A percentile compares a stretch with the other conserved stretches of the same genome.
Conservation (phyloP, 257 asterid genomes). For the Ilex aquifolium region DNA sequence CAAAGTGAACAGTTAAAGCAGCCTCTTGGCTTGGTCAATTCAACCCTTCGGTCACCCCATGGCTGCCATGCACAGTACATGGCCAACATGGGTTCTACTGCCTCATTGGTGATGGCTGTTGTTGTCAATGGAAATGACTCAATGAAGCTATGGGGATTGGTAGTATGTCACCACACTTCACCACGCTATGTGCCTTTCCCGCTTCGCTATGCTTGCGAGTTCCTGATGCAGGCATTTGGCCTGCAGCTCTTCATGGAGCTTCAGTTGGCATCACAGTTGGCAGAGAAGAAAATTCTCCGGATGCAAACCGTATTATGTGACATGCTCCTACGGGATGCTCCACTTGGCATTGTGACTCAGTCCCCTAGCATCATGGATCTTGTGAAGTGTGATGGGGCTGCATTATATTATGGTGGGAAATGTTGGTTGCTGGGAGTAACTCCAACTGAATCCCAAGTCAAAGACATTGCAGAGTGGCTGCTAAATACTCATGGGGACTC, state of each 20-base stretch:
- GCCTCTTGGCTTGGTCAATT: slow-evolving; percentile 56
- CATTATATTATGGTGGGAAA: slow-evolving; percentile 40
- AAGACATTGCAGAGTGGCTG: slow-evolving; percentile 46
- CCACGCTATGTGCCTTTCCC: slow-evolving; percentile 49
- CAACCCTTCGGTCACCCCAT: slow-evolving; percentile 58
- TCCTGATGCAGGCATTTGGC: slow-evolving; percentile 49
- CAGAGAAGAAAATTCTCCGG: slow-evolving; percentile 44
- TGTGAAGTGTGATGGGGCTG: slow-evolving; percentile 68
- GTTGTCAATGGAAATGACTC: slow-evolving; percentile 27
- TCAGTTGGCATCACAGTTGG: slow-evolving; percentile 41
- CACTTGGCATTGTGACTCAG: slow-evolving; percentile 44
- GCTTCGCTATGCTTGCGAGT: slow-evolving; percentile 52
- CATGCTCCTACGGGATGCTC: slow-evolving; percentile 56
- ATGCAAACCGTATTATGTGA: slow-evolving; percentile 55
- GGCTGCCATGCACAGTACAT: slow-evolving; percentile 49
- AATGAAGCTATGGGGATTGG: slow-evolving; percentile 59
- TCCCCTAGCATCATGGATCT: slow-evolving; percentile 63
- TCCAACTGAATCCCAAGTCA: slow-evolving; percentile 47
- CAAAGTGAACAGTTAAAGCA: slow-evolving; percentile 39
- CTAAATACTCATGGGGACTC: slow-evolving; percentile 29
- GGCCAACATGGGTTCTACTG: slow-evolving; percentile 55
- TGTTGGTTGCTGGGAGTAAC: slow-evolving; percentile 64
- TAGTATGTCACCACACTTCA: slow-evolving; percentile 59
- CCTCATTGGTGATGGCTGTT: slow-evolving; percentile 55
- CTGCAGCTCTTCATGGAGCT: slow-evolving; percentile 55